Conservation (phyloP, 106 monocot genomes). For the Allium fistulosum region DNA sequence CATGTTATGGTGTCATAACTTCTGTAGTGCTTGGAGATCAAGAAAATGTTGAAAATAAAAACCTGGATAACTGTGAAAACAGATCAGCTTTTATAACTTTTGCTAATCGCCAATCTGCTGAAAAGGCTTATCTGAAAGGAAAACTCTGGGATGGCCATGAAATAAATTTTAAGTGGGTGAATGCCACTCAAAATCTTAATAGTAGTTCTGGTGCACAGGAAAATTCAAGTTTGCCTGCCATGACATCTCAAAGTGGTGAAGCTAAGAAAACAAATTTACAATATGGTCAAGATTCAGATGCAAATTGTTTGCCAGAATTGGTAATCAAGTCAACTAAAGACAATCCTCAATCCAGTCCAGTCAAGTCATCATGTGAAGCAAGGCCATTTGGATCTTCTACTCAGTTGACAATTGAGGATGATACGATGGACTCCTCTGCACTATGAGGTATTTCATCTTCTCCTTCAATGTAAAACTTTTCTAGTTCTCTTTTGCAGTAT, state of each 20-base stretch:
- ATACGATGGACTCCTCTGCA: not conserved
- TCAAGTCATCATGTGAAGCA: constrained; percentile 14
- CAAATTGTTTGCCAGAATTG: constrained; percentile 7
- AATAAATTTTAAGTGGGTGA: constrained; percentile 57
- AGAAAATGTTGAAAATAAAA: constrained; percentile 19
- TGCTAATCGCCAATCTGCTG: constrained; percentile 47
- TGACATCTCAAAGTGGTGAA: not conserved
- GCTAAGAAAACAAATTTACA: not conserved
- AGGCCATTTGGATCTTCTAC: constrained; percentile 1
- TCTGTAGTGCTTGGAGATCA: constrained; percentile 46
- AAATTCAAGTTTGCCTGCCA: constrained; percentile 3
- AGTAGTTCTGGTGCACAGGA: constrained; percentile 12
- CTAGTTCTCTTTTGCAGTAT: no score
- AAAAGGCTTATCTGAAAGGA: constrained; percentile 52
- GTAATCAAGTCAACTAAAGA: not conserved
- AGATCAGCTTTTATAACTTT: constrained; percentile 46
- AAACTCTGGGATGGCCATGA: constrained; percentile 57
- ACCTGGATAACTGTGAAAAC: constrained; percentile 14
- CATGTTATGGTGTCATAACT: constrained; percentile 48
- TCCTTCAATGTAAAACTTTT: not conserved
- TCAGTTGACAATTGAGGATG: constrained; percentile 22
- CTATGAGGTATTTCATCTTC: constrained; percentile 23
- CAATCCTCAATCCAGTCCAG: constrained; percentile 12
- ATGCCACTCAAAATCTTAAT: constrained; percentile 13
- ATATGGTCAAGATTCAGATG: constrained; percentile 3